phyloP scores from a whole-genome alignment of 345 rosid genomes.

The Excoecaria agallocha region DNA sequence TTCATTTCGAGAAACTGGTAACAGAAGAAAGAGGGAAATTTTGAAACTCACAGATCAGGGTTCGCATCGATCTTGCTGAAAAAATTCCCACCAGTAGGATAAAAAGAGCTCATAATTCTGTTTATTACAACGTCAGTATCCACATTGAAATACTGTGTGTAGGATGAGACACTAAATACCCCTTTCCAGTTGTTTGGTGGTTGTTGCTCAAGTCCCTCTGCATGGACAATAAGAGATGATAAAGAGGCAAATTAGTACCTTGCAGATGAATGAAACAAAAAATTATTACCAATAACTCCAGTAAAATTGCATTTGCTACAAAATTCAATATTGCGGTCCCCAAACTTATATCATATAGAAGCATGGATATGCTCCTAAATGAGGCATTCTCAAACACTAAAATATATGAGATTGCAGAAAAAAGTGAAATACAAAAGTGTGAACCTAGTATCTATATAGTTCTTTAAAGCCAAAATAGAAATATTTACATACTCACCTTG shows the following conservation, averaged over 20 bases:
- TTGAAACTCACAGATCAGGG: slow-evolving; percentile 81
- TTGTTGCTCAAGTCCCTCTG: slow-evolving; percentile 84
- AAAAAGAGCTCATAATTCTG: slow-evolving; percentile 74
- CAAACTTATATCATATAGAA: background rate
- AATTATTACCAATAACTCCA: background rate
- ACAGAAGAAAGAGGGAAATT: slow-evolving; percentile 7
- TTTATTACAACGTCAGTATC: slow-evolving; percentile 80
- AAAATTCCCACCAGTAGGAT: slow-evolving; percentile 73
- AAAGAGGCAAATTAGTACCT: background rate
- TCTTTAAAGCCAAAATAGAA: too few relatives aligned
- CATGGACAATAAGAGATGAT: slow-evolving; percentile 6
- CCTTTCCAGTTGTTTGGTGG: slow-evolving; percentile 82
- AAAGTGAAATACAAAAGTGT: background rate
- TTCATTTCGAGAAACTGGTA: slow-evolving; percentile 1
- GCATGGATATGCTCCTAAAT: background rate
- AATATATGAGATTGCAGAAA: background rate
- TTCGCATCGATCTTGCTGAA: slow-evolving; percentile 88
- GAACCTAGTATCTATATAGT: background rate
- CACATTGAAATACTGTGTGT: slow-evolving; percentile 78
- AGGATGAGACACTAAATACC: slow-evolving; percentile 70
- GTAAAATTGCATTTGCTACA: background rate
- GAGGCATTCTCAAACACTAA: background rate
- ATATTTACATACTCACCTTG: background rate
- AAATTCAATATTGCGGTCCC: background rate
- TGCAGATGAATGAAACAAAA: background rate